Conservation (phyloP, 2,329 filamentous ascomycete species). For the Fusarium staphyleae region DNA sequence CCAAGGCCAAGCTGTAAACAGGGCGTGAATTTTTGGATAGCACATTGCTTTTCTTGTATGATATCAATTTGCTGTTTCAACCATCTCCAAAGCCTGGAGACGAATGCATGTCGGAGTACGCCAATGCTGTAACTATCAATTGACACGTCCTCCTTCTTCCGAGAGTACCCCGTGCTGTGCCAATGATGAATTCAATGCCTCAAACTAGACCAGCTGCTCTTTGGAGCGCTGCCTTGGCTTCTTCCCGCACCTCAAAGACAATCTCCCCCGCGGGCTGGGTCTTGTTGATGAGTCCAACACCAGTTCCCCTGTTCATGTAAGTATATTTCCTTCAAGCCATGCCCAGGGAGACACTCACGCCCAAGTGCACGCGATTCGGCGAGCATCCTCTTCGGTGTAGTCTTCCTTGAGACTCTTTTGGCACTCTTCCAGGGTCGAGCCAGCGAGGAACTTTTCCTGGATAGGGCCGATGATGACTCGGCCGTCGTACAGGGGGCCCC, state of each 20-base stretch:
- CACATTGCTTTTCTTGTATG: constrained; percentile 31
- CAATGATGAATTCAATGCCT: neutral
- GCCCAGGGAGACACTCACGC: constrained; percentile 42
- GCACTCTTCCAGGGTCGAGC: constrained; percentile 53
- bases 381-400: constrained; percentile 45
- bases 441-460: constrained; percentile 50
- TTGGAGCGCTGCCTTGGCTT: constrained; percentile 46
- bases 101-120: constrained; percentile 33
- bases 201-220: constrained; percentile 36
- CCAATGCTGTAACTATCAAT: constrained; percentile 15
- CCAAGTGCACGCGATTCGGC: constrained; percentile 47
- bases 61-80: constrained; percentile 33
- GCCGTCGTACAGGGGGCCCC: constrained; percentile 54
- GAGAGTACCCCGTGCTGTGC: neutral
- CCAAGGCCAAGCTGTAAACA: constrained; percentile 79
- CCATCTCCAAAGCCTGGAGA: constrained; percentile 15
- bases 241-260: constrained; percentile 51
- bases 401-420: constrained; percentile 49
- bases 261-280: constrained; percentile 52
- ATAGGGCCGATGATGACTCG: constrained; percentile 51
- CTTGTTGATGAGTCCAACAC: constrained; percentile 54
- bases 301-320: constrained; percentile 48
- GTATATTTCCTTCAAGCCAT: neutral
- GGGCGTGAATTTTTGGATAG: neutral
- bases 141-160: constrained; percentile 1